A percentile compares a stretch with the other conserved stretches of the same genome.
These are phyloP conservation scores for Pyricularia grisea DNA, from an alignment of 2,329 filamentous ascomycete species.

Conservation along the genomic window DNA sequence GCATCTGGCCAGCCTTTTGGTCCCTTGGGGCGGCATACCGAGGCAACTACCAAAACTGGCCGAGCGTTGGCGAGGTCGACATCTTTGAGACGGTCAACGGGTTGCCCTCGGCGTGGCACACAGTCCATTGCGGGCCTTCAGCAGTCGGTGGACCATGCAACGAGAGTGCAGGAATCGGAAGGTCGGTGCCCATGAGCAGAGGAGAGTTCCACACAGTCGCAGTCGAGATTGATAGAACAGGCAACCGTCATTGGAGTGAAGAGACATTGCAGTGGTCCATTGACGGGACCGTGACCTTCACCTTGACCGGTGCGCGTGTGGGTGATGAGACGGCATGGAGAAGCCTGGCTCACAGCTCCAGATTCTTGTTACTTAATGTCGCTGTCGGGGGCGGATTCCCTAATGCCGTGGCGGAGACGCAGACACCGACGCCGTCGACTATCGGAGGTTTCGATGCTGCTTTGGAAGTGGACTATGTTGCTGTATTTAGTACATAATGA, in stretches of 20 bases:
- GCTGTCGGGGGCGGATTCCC: constrained; percentile 41
- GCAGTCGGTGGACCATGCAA: constrained; percentile 31
- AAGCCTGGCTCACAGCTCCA: constrained; percentile 32
- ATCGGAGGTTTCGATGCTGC: not conserved
- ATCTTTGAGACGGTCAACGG: constrained; percentile 34
- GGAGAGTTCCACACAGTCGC: constrained; percentile 37
- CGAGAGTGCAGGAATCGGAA: constrained; percentile 26
- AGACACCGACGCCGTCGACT: not conserved
- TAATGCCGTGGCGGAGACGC: constrained; percentile 11
- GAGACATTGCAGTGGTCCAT: constrained; percentile 43
- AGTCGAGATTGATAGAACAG: constrained; percentile 37
- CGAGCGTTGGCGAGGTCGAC: constrained; percentile 32
- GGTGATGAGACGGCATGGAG: constrained; percentile 36
- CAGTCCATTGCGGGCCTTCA: constrained; percentile 29
- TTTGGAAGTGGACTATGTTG: not conserved
- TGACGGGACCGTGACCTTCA: constrained; percentile 33
- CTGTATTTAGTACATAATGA: not conserved
- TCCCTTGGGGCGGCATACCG: constrained; percentile 28
- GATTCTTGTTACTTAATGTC: constrained; percentile 15
- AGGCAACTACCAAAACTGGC: constrained; percentile 29
- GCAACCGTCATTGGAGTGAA: constrained; percentile 9
- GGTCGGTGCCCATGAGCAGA: constrained; percentile 12
- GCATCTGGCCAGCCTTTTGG: constrained; percentile 40
- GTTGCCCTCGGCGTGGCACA: constrained; percentile 21
- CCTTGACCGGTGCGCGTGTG: constrained; percentile 33